These are phyloP conservation scores for Nicotiana undulata DNA, from an alignment of 257 asterid genomes.

Conservation along the genomic window DNA sequence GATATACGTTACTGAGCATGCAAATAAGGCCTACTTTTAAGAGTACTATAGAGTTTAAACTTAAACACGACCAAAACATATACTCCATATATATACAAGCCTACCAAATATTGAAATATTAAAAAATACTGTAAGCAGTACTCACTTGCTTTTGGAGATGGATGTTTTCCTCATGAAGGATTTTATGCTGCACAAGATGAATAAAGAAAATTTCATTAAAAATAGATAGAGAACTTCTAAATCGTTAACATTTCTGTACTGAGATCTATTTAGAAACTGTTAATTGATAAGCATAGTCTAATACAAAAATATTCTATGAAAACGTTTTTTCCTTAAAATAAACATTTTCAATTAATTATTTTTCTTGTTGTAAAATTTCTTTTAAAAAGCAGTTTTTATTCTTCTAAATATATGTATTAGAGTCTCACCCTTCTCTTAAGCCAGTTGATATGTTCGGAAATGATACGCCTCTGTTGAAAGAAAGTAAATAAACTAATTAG, in stretches of 20 bases:
- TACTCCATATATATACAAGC: background rate
- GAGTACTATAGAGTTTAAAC: background rate
- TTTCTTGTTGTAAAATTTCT: background rate
- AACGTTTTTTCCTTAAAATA: background rate
- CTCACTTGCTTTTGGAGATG: constrained; percentile 52
- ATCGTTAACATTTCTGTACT: background rate
- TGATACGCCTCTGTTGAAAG: constrained; percentile 29
- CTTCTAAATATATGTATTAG: background rate
- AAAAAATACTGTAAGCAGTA: background rate
- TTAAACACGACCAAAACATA: background rate
- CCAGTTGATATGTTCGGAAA: constrained; percentile 35
- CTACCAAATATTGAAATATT: background rate
- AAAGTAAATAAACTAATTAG: background rate
- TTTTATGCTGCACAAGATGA: constrained; percentile 35
- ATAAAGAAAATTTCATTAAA: background rate
- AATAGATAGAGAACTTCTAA: background rate
- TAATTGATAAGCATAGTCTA: background rate
- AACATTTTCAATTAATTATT: background rate
- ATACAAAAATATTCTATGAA: background rate
- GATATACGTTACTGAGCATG: background rate
- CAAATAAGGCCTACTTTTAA: background rate
- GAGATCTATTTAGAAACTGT: background rate
- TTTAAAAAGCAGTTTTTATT: background rate
- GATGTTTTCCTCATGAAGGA: constrained; percentile 48
- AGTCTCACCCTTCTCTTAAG: constrained; percentile 38